Conservation (phyloP, 805 yeast species). For the Ogataea haglerorum region DNA sequence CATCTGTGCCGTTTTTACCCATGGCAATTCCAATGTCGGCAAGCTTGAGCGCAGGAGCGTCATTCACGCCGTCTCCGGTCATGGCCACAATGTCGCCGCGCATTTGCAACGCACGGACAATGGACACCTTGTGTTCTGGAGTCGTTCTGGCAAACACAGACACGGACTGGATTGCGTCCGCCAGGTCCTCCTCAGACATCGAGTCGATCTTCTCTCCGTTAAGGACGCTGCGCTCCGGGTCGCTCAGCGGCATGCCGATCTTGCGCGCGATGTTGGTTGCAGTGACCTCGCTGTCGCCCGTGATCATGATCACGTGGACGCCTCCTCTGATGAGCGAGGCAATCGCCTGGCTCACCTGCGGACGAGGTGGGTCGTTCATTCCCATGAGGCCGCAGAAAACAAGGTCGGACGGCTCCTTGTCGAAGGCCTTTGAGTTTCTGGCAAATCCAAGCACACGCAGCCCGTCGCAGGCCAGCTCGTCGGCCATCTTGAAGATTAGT, state of each 20-base stretch:
- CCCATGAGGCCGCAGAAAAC: conserved; percentile 85
- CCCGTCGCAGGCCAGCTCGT: conserved; percentile 73
- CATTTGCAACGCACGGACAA: conserved; percentile 83
- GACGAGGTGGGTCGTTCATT: conserved; percentile 98
- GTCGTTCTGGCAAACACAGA: conserved; percentile 93
- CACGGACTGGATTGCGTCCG: conserved; percentile 75
- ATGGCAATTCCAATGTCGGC: conserved; percentile 96
- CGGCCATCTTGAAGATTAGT: conserved; percentile 55
- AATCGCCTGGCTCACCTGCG: conserved; percentile 74
- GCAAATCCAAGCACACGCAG: conserved; percentile 84
- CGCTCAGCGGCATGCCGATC: conserved; percentile 80
- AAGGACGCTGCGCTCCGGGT: conserved; percentile 63
- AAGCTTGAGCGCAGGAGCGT: conserved; percentile 95
- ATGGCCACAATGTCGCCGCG: conserved; percentile 95
- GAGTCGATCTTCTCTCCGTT: conserved; percentile 81
- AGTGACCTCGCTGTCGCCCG: conserved; percentile 90
- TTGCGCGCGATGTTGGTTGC: conserved; percentile 82
- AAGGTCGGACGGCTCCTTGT: conserved; percentile 52
- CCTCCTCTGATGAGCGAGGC: conserved; percentile 82
- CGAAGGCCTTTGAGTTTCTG: conserved; percentile 39
- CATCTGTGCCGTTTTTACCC: conserved; percentile 95
- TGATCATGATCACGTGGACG: conserved; percentile 96
- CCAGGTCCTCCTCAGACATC: conserved; percentile 67
- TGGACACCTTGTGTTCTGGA: conserved; percentile 88
- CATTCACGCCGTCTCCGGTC: conserved; percentile 99